Base-by-base conservation (phyloP, 1,139 yeast genomes). In the Insectozyma bohioensis region DNA sequence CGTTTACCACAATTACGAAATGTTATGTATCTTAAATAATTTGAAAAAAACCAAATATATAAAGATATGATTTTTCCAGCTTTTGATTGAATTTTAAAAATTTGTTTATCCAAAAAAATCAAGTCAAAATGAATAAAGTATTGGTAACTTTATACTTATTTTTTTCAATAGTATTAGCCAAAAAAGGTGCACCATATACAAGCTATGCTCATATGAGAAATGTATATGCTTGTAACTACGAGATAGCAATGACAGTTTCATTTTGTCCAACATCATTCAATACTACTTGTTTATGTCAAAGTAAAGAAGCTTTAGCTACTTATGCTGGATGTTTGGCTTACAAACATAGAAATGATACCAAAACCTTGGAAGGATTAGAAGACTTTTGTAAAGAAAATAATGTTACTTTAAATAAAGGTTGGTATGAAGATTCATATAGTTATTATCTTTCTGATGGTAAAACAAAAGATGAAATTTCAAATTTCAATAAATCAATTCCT, bases 171-270 rank as follows among this genome's bases (percentile, higher is more conserved):
- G 17, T 15, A 4, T 12, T 10, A 11, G 20, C 21, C 3, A n/a
- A n/a, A n/a, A 33, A 26, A 25, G 46, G 35, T 9, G 34, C 22
- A 10, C 43, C 47, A 9, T 48, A 33, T 28, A 26, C 22, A 26
- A 19, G 13, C 1, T 43, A 47, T 35, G 43, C 43, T 5, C 32
- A 38, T 3, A 14, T 12, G 3, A 32, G 18, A 11, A 16, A 24
- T 17, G 20, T 45, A 3, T 49, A 42, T 33, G 48, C 56, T 9
- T 58, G 64, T 39, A 42, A 42, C 16, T 34, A 35, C 19, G 43
- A 47, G 24, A 27, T 53, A 0, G 15, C 28, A 12, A 26, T 8
- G 8, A 6, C 28, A 17, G 28, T 26, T 3, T 26, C 28, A 17
- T 17, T 26, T 18, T 26, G 28, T 18, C 20, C 15, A 12, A 15